These are phyloP conservation scores for Micractinium conductrix DNA, from an alignment of 139 green algal genomes.

Conservation along the genomic window DNA sequence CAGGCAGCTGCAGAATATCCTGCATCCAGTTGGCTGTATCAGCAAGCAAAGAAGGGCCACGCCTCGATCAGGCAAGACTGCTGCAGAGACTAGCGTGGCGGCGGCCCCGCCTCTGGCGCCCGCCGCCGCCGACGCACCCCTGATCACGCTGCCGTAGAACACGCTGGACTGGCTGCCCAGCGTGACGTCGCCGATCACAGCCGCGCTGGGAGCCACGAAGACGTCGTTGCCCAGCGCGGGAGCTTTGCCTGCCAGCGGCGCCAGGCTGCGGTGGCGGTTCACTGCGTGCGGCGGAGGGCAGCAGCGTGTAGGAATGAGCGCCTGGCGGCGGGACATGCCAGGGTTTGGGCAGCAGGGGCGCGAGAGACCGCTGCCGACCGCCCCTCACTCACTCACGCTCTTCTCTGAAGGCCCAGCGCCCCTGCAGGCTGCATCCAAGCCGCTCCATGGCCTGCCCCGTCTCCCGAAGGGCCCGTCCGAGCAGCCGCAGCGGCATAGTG, in stretches of 20 bases:
- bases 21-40: neutral
- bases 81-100: neutral
- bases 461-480: constrained; percentile 74
- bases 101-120: neutral
- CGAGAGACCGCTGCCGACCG: neutral
- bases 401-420: constrained; percentile 88
- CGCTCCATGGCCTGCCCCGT: constrained; percentile 93
- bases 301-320: neutral
- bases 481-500: neutral
- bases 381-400: constrained; percentile 67
- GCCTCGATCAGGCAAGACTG: too few species aligned
- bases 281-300: constrained; percentile 65
- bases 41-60: neutral
- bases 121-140: constrained; percentile 62
- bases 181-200: constrained; percentile 87
- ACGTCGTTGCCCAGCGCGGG: constrained; percentile 65
- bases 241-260: constrained; percentile 67
- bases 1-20: neutral
- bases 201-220: constrained; percentile 91
- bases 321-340: neutral
- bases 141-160: constrained; percentile 91
- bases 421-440: constrained; percentile 85
- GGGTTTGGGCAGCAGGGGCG: neutral
- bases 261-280: constrained; percentile 69
- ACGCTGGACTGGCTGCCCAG: constrained; percentile 85